Evolutionary conservation across 2,329 filamentous ascomycete species (phyloP).

Genomic region (Raffaelea deltoideospora): DNA sequence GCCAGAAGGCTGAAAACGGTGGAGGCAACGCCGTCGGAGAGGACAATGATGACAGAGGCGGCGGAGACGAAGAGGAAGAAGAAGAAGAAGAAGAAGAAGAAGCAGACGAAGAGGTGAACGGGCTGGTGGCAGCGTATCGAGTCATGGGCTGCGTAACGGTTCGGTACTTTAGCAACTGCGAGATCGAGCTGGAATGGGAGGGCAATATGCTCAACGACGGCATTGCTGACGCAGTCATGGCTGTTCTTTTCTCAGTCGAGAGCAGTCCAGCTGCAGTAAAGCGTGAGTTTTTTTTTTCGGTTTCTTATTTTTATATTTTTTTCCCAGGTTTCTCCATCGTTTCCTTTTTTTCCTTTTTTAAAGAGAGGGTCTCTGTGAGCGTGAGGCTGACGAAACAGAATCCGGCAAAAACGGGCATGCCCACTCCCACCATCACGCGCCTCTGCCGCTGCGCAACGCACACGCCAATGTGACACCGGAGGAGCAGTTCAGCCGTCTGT

Average conservation of each 20-base stretch:
- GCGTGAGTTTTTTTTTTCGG: constrained; percentile 33
- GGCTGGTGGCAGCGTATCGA: constrained; percentile 43
- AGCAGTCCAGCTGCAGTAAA: constrained; percentile 90
- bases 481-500: constrained; percentile 69
- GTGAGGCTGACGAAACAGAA: constrained; percentile 24
- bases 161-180: constrained; percentile 59
- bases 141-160: constrained; percentile 88
- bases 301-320: background rate
- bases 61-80: constrained; percentile 7
- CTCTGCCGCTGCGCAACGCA: constrained; percentile 43
- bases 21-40: no score
- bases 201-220: constrained; percentile 96
- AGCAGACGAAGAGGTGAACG: constrained; percentile 48
- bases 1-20: no score
- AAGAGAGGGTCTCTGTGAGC: no score
- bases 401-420: constrained; percentile 36
- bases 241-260: constrained; percentile 81
- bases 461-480: constrained; percentile 57
- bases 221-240: constrained; percentile 94
- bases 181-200: constrained; percentile 91
- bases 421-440: constrained; percentile 27
- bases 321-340: constrained; percentile 7
- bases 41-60: no score
- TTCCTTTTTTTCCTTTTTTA: background rate
- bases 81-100: constrained; percentile 13